Base-by-base conservation (phyloP, 768 basidiomycete genomes). In the Tricholoma furcatifolium region DNA sequence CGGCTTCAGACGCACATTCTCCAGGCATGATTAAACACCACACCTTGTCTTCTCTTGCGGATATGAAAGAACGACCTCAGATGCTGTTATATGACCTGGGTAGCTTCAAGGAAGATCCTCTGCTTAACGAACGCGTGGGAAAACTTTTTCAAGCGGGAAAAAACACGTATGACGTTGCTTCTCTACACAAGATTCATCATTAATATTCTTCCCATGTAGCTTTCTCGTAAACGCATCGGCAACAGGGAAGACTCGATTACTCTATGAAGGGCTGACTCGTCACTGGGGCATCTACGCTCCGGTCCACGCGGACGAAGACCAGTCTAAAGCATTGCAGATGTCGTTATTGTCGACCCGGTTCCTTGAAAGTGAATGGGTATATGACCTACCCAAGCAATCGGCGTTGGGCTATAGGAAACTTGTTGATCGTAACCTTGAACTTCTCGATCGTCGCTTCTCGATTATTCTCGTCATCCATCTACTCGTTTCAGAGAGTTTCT, bases 151-250 rank as follows among this genome's bases (percentile, higher is more conserved):
- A 44, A 18, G 3, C 32, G 43, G 41, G 21, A 36, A n/a, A n/a
- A n/a, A 36, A 51, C 18, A 51, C 34, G 50, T 51, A 7, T 11
- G 49, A 35, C 15, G 17, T 18, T n/a, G n/a, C 17, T 1, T 9
- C 14, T 15, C 2, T 36, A 11, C 11, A 6, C n/a, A n/a, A n/a
- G 2, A 11, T 17, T 3, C 4, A 43, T 12, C 3, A 11, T 10
- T 4, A n/a, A n/a, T 7, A 2, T 7, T 17, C 18, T 10, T 12
- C 15, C 11, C 1, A 3, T 20, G 20, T 21, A 53, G 51, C 12
- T 53, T 53, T 4, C 15, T 47, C 4, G 51, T 53, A n/a, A 53
- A 53, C 20, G 44, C 51, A 2, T 53, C 51, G 10, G 51, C 51
- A 21, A 53, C 44, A 9, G 51, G 51, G 0, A 53, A 53, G 30